Evolutionary conservation across 2,329 filamentous ascomycete species (phyloP).

Genomic region (Albophoma yamanashiensis): DNA sequence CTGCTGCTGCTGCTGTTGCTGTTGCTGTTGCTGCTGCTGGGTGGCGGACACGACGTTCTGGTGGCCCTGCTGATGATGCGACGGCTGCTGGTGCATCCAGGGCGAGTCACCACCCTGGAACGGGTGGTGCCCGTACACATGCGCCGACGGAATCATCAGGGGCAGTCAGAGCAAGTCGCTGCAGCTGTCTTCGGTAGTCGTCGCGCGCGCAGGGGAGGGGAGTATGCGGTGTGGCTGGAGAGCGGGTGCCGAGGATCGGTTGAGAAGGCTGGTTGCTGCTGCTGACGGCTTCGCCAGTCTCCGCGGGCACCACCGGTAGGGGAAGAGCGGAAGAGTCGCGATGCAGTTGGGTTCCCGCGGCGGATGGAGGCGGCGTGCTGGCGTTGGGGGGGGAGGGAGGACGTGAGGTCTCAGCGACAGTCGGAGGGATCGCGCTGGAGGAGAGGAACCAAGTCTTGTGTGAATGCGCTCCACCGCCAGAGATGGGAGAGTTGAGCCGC

Average conservation of each 20-base stretch:
- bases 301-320: not conserved
- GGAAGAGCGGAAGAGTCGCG: not conserved
- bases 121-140: slow-evolving; percentile 58
- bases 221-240: not conserved
- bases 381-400: not conserved
- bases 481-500: not conserved
- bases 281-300: not conserved
- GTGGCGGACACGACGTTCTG: slow-evolving; percentile 39
- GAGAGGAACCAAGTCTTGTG: not conserved
- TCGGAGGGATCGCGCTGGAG: not conserved
- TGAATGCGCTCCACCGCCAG: slow-evolving; percentile 1
- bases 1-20: slow-evolving; percentile 30
- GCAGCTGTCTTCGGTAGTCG: not conserved
- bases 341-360: not conserved
- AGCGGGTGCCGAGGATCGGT: not conserved
- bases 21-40: slow-evolving; percentile 33
- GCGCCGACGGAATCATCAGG: slow-evolving; percentile 52
- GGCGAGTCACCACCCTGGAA: slow-evolving; percentile 51
- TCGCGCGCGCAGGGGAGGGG: not conserved
- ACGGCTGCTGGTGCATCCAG: slow-evolving; percentile 58
- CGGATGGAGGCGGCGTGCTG: not conserved
- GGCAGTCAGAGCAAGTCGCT: not conserved
- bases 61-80: slow-evolving; percentile 49
- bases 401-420: not conserved
- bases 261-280: not conserved